Evolutionary conservation across 768 basidiomycete genomes (phyloP), one percentile per base, ranked within the genome.

Genomic region (Pilatotrama ljubarskyi): DNA sequence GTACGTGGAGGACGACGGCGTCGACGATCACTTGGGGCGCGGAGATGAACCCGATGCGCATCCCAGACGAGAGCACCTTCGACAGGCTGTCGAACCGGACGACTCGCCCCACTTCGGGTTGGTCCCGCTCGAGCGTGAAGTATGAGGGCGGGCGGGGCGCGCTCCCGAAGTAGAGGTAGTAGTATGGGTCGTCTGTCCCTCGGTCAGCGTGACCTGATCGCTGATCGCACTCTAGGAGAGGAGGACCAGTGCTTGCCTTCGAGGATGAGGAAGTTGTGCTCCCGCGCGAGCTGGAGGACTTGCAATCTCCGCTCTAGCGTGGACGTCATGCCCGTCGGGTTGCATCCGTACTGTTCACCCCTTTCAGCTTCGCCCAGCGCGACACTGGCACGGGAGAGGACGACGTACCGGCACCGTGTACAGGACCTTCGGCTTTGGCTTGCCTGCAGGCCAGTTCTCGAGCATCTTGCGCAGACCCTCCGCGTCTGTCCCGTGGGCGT

Each of bases 31-130:
- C 72, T 47, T 79, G 79, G 17, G 95, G 93, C 8, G 90, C 93
- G 8, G 88, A 85, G 2, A 83, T 85, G 69, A 90, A 94, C 8
- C 93, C 94, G 60, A 95, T 79, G 18, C 91, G 85, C 68, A 93
- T 83, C 13, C 91, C 90, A 20, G 86, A 81, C 17, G 86, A 87
- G 20, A 87, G 78, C 42, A 95, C 78, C 76, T 97, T 97, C 55
- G 90, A 93, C 54, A 96, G 79, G 69, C 90, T 93, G 70, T 97
- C 95, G 71, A 96, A 93, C 40, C 95, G 84, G 18, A 96, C 66
- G 38, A 96, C 93, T 13, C 87, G 84, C 2, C 95, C 95, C 22
- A 83, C 80, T 65, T 85, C 82, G 37, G 81, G 78, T 63, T 83
- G 81, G 52, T 84, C 80, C 13, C 76, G 78, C 72, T 97, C 95